Base-by-base conservation (phyloP, 2,329 filamentous ascomycete genomes). In the Verruconis gallopava region DNA sequence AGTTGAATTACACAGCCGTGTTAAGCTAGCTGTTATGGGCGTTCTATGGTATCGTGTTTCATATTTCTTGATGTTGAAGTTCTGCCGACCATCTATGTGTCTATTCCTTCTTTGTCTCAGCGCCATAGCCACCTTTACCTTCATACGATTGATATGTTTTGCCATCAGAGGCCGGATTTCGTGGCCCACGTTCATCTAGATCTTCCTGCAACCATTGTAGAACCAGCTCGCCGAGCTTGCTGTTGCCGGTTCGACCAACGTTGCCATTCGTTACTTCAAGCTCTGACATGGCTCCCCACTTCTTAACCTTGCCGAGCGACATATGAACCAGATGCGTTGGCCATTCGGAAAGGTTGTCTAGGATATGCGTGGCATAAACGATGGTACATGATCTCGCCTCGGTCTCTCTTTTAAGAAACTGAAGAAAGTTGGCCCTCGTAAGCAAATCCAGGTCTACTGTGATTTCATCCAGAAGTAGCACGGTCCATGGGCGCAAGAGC, bases 271-370 rank as follows among this genome's bases (percentile, higher is more conserved):
- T 57, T 32, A 70, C 65, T 39, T 85, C 68, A 64, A 91, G 88
- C 22, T 69, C 65, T 42, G 79, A 77, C 35, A 89, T 76, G 25
- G 67, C 65, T 1, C 86, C 89, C 79, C 80, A 93, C 61, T 93
- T 83, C 68, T 85, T 88, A 48, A 95, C 81, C 47, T 72, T 76
- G 20, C 91, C 91, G 37, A 94, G 61, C 56, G 86, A 81, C 89
- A 98, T 95, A 59, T 96, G 89, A 38, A 93, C 88, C 28, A 98
- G 69, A 63, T 98, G 88, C 1, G 84, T 93, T 4, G 91, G 91
- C 91, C 91, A 98, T 15, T 80, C 79, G 1, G 86, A 86, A 39
- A 98, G 67, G 59, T 96, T 95, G 58, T 98, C 91, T 51, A 98
- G 65, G 49, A 98, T 95, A 62, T 98, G 91, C 12, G 91, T 98